Evolutionary conservation across 2,329 filamentous ascomycete genomes (phyloP).

Genomic region (Ceratocystis huliohia): DNA sequence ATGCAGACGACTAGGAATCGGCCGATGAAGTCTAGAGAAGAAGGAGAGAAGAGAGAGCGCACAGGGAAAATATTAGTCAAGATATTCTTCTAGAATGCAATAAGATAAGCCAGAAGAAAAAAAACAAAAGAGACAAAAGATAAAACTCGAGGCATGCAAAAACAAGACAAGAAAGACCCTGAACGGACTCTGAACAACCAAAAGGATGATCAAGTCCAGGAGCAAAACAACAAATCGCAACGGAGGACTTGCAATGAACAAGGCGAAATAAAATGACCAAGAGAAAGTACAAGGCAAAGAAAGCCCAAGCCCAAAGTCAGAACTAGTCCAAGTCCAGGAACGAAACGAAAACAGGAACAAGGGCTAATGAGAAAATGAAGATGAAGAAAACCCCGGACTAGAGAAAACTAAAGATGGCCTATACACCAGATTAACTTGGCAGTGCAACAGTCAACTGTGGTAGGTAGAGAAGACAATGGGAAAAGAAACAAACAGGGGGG

Average conservation of each 20-base stretch:
- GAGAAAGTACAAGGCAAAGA: background rate
- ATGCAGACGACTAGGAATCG: slow-evolving; percentile 20
- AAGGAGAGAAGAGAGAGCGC: background rate
- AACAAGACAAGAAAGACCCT: background rate
- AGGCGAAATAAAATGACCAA: background rate
- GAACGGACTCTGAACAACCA: slow-evolving; percentile 4
- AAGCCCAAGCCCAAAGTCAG: background rate
- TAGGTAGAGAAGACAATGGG: slow-evolving; percentile 2
- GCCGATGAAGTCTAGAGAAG: slow-evolving; percentile 4
- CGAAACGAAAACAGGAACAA: slow-evolving; percentile 4
- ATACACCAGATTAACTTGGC: no score
- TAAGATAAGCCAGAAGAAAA: background rate
- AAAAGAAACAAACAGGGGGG: background rate
- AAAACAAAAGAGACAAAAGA: background rate
- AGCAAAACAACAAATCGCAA: background rate
- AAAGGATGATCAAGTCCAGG: slow-evolving; percentile 1
- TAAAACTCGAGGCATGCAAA: no score
- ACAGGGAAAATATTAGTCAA: background rate
- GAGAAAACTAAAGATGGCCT: background rate
- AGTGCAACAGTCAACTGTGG: no score
- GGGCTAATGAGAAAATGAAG: background rate
- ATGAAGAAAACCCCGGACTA: background rate
- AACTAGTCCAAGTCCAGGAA: background rate
- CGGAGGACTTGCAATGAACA: background rate
- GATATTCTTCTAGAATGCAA: background rate